A percentile compares a stretch with the other conserved stretches of the same genome.
Conservation (phyloP, 495 filamentous ascomycete species). For the Penicillium silybi region DNA sequence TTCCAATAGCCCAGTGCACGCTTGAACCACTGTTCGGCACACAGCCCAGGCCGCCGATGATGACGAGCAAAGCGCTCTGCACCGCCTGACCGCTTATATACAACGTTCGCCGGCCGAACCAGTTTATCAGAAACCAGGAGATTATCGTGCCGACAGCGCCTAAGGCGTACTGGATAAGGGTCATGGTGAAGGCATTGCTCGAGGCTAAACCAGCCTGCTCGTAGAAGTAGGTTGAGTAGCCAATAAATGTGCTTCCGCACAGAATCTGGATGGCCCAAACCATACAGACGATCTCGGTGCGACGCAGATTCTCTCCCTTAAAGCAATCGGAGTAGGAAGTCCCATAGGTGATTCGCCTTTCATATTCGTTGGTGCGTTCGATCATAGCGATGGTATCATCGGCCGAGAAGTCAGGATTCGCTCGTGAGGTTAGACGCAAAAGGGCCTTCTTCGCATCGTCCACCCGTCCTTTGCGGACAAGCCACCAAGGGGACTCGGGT, state of each 20-base stretch:
- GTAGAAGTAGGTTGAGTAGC: constrained; percentile 64
- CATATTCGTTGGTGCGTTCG: constrained; percentile 71
- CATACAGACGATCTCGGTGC: constrained; percentile 72
- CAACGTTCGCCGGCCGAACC: constrained; percentile 51
- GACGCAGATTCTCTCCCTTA: constrained; percentile 63
- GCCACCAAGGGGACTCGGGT: constrained; percentile 79
- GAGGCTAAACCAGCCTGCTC: constrained; percentile 54
- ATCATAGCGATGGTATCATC: constrained; percentile 78
- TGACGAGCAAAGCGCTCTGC: constrained; percentile 47
- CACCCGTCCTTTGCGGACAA: constrained; percentile 62
- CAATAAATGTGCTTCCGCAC: constrained; percentile 16
- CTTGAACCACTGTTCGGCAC: constrained; percentile 23
- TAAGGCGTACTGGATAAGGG: constrained; percentile 22
- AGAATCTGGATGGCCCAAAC: constrained; percentile 31
- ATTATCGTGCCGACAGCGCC: constrained; percentile 26
- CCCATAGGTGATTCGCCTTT: constrained; percentile 59
- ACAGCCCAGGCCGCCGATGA: constrained; percentile 59
- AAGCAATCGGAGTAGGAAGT: constrained; percentile 70
- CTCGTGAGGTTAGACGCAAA: constrained; percentile 54
- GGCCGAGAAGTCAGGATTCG: constrained; percentile 57
- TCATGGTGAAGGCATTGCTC: constrained; percentile 26
- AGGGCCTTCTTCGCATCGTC: constrained; percentile 64
- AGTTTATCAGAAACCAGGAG: constrained; percentile 30
- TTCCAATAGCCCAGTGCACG: constrained; percentile 50
- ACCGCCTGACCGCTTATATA: constrained; percentile 47